These are phyloP conservation scores for Datura wrightii DNA, from an alignment of 257 asterid genomes.

Conservation along the genomic window DNA sequence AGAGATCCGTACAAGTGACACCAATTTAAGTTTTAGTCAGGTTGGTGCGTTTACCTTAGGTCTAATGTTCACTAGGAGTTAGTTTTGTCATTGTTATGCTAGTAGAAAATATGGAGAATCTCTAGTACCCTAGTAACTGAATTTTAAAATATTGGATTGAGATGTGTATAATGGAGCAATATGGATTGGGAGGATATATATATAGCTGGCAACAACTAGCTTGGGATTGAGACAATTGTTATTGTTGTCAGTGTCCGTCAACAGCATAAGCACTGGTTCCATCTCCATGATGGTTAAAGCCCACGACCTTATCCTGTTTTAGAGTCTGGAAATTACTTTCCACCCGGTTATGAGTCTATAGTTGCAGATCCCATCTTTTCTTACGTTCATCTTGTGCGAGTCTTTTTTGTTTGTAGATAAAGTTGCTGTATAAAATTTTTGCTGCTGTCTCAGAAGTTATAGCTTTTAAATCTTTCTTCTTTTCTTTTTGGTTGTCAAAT, in stretches of 20 bases:
- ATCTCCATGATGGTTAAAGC: neutral
- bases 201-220: neutral
- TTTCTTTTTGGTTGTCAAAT: conserved; percentile 10
- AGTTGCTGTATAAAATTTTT: neutral
- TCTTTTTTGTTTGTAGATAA: conserved; percentile 2
- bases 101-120: neutral
- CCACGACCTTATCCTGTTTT: neutral
- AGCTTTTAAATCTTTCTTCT: neutral
- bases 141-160: neutral
- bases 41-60: neutral
- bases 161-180: neutral
- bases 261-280: neutral
- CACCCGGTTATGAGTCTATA: neutral
- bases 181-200: neutral
- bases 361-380: conserved; percentile 16
- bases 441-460: neutral
- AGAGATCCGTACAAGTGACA: neutral
- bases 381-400: neutral
- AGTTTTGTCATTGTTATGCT: neutral
- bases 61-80: neutral
- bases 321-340: neutral
- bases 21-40: neutral
- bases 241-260: neutral
- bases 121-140: neutral
- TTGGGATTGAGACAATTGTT: conserved; percentile 27